phyloP scores from a whole-genome alignment of 805 yeast species.

The Lachancea kluyveri region DNA sequence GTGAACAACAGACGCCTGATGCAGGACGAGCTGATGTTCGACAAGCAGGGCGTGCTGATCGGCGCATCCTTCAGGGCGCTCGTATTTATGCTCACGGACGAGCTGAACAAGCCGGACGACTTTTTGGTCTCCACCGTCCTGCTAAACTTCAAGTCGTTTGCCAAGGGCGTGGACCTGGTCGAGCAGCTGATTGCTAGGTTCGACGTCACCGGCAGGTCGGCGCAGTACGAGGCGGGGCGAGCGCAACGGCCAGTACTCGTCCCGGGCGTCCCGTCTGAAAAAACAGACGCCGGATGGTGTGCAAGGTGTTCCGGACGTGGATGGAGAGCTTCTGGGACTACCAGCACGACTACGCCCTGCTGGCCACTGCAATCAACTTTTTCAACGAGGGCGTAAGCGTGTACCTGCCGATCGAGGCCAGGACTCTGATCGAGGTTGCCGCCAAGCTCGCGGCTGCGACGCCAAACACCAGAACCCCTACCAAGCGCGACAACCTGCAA shows the following conservation, averaged over 20 bases:
- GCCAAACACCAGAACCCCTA: conserved; percentile 34
- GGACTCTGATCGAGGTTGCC: conserved; percentile 53
- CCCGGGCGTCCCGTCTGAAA: conserved; percentile 41
- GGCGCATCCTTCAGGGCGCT: conserved; percentile 72
- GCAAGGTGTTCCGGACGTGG: conserved; percentile 74
- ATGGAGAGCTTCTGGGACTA: conserved; percentile 84
- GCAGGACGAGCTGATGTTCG: conserved; percentile 36
- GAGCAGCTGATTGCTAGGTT: conserved; percentile 63
- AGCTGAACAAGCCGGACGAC: conserved; percentile 53
- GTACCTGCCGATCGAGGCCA: conserved; percentile 59
- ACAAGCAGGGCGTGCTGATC: conserved; percentile 42
- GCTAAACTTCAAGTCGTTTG: conserved; percentile 67
- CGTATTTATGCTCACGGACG: conserved; percentile 62
- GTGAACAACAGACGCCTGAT: conserved; percentile 22
- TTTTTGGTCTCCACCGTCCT: conserved; percentile 70
- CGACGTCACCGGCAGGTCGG: conserved; percentile 40
- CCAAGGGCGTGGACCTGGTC: conserved; percentile 58
- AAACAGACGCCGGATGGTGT: conserved; percentile 60
- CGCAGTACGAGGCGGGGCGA: conserved; percentile 29
- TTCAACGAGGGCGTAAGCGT: conserved; percentile 70
- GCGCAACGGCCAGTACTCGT: conserved; percentile 34
- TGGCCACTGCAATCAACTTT: conserved; percentile 70
- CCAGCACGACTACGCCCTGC: conserved; percentile 47
- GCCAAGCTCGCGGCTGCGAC: conserved; percentile 54
- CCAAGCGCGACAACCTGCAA: conserved; percentile 36